Conservation (phyloP, 768 basidiomycete genomes). For the Tricholoma furcatifolium region DNA sequence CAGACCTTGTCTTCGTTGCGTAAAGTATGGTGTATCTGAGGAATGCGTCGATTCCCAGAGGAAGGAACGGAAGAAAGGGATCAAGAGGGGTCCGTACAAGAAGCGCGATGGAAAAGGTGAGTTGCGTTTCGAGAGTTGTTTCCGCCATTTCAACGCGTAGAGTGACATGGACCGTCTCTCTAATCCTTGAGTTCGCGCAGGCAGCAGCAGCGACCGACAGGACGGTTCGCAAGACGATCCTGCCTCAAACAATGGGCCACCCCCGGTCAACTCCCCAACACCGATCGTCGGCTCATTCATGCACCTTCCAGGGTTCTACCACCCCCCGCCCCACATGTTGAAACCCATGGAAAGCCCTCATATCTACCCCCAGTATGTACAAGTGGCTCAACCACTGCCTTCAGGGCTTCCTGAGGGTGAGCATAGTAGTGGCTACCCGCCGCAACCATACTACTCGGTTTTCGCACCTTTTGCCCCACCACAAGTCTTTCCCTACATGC, state of each 20-base stretch:
- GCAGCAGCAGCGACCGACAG: slow-evolving; percentile 47
- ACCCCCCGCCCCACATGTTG: slow-evolving; percentile 43
- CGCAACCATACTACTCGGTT: slow-evolving; percentile 23
- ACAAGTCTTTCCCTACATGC: slow-evolving; percentile 20
- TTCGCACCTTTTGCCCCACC: slow-evolving; percentile 21
- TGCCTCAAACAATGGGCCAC: slow-evolving; percentile 38
- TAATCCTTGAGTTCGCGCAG: slow-evolving; percentile 57
- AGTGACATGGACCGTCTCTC: slow-evolving; percentile 34
- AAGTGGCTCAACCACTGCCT: slow-evolving; percentile 18
- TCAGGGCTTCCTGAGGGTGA: slow-evolving; percentile 19
- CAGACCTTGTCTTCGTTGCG: slow-evolving; percentile 89
- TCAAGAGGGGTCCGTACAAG: slow-evolving; percentile 90
- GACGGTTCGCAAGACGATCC: slow-evolving; percentile 38
- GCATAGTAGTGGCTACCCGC: slow-evolving; percentile 13
- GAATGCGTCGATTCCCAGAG: slow-evolving; percentile 89
- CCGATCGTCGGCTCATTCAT: slow-evolving; percentile 49
- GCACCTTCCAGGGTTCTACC: slow-evolving; percentile 56
- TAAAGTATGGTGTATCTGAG: slow-evolving; percentile 85
- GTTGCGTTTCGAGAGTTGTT: slow-evolving; percentile 28
- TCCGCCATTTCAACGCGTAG: slow-evolving; percentile 20
- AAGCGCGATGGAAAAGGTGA: slow-evolving; percentile 90
- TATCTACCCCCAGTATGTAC: slow-evolving; percentile 38
- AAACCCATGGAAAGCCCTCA: slow-evolving; percentile 54
- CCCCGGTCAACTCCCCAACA: slow-evolving; percentile 44
- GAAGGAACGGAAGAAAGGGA: slow-evolving; percentile 88